Percentiles rank a stretch among this genome's conserved stretches.
Evolutionary conservation across 108 stramenopile genomes (phyloP).

Genomic region (Nitzschia sp.): DNA sequence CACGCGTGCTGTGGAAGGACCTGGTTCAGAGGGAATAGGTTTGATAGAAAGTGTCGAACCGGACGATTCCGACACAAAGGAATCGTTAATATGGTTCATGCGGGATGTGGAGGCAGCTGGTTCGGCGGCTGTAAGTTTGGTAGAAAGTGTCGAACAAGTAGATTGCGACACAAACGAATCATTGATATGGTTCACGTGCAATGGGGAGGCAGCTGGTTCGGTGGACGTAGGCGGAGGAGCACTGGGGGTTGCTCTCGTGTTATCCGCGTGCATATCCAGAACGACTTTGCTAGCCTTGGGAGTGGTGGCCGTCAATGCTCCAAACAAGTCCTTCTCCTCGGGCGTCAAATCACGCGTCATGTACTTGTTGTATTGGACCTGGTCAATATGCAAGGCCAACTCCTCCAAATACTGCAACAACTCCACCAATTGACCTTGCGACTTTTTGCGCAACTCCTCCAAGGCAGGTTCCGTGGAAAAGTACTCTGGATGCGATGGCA

Average conservation of each 20-base stretch:
- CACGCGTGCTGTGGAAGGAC: too few species aligned
- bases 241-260: background rate
- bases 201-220: too few species aligned
- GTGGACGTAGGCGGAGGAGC: too few species aligned
- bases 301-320: background rate
- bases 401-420: conserved; percentile 44
- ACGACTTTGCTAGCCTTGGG: background rate
- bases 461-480: conserved; percentile 32
- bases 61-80: background rate
- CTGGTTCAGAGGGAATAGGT: too few species aligned
- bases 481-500: conserved; percentile 50
- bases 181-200: too few species aligned
- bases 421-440: conserved; percentile 41
- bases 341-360: conserved; percentile 41
- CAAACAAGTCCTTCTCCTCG: conserved; percentile 4
- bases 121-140: too few species aligned
- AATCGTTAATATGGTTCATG: background rate
- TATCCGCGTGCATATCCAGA: background rate
- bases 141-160: background rate
- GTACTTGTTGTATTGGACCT: conserved; percentile 46
- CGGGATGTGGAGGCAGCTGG: too few species aligned
- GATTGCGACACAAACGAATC: background rate
- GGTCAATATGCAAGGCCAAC: conserved; percentile 43
- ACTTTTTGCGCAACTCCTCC: conserved; percentile 8
- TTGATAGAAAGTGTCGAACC: background rate